Evolutionary conservation across 768 basidiomycete species (phyloP).

Genomic region (Multifurca ochricompacta): DNA sequence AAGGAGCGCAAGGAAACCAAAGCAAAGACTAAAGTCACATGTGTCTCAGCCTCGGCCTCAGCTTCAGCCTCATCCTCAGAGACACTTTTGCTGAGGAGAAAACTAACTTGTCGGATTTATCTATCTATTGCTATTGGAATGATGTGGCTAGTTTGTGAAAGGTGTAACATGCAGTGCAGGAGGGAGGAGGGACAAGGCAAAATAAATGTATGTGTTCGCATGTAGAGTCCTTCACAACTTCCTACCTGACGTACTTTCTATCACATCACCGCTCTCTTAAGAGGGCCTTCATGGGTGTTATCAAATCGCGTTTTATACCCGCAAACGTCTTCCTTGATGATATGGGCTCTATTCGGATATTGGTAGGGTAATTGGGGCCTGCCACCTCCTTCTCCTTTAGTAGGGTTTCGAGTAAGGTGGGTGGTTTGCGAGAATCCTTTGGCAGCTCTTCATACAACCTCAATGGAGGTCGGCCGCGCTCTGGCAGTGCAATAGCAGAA

Average conservation of each 20-base stretch:
- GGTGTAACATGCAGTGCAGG: too few species aligned
- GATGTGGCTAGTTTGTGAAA: too few species aligned
- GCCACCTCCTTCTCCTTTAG: slow-evolving; percentile 33
- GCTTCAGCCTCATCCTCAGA: too few species aligned
- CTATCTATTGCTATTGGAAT: too few species aligned
- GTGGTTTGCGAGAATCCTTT: slow-evolving; percentile 4
- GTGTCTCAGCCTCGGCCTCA: too few species aligned
- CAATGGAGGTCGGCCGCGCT: slow-evolving; percentile 19
- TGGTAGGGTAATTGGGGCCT: slow-evolving; percentile 37
- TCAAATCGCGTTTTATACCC: slow-evolving; percentile 32
- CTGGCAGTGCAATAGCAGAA: slow-evolving; percentile 24
- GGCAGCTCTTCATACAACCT: slow-evolving; percentile 24
- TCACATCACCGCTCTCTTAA: slow-evolving; percentile 28
- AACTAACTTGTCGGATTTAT: too few species aligned
- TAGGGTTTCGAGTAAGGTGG: slow-evolving; percentile 36
- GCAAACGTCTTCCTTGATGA: slow-evolving; percentile 34
- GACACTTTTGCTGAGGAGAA: too few species aligned
- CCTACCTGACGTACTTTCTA: not conserved
- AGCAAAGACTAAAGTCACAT: too few species aligned
- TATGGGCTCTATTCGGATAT: slow-evolving; percentile 44
- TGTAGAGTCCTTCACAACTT: not conserved
- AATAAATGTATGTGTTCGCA: not conserved
- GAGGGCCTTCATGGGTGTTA: slow-evolving; percentile 35
- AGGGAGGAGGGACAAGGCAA: too few species aligned
- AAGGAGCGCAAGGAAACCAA: too few species aligned